Evolutionary conservation across 345 rosid species (phyloP).

Genomic region (Pugionium dolabratum): DNA sequence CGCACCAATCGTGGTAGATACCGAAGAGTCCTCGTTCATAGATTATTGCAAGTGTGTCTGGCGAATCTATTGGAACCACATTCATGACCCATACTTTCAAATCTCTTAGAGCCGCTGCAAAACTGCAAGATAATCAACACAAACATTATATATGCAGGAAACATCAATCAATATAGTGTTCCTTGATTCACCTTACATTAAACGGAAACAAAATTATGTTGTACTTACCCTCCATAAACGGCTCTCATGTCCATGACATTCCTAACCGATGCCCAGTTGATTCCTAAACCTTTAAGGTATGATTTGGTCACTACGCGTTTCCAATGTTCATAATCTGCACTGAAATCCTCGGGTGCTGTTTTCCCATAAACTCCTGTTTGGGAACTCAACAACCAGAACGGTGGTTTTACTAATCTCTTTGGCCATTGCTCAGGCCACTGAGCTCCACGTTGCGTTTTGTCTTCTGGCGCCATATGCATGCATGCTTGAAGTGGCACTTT

Average conservation of each 20-base stretch:
- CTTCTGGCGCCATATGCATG: slow-evolving; percentile 76
- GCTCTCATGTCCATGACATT: slow-evolving; percentile 98
- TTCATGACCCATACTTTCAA: slow-evolving; percentile 93
- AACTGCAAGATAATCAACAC: slow-evolving; percentile 46
- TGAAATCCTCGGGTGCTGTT: slow-evolving; percentile 85
- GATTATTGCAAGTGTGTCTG: slow-evolving; percentile 90
- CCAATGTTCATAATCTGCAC: slow-evolving; percentile 82
- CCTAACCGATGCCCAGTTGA: slow-evolving; percentile 82
- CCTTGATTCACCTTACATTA: no score
- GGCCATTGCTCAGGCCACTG: slow-evolving; percentile 98
- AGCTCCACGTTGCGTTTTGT: slow-evolving; percentile 70
- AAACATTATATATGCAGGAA: no score
- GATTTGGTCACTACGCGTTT: slow-evolving; percentile 82
- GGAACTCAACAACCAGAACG: slow-evolving; percentile 82
- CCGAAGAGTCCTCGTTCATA: slow-evolving; percentile 93
- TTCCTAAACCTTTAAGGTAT: slow-evolving; percentile 80
- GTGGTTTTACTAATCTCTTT: slow-evolving; percentile 70
- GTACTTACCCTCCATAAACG: slow-evolving; percentile 87
- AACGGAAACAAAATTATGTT: not conserved
- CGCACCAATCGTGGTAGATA: slow-evolving; percentile 95
- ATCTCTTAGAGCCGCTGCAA: slow-evolving; percentile 88
- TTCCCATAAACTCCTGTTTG: slow-evolving; percentile 92
- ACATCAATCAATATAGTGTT: no score
- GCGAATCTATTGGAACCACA: slow-evolving; percentile 77
- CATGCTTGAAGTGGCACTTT: slow-evolving; percentile 85